Conservation (phyloP, 1,139 yeast genomes). For the Yamadazyma blattariae region DNA sequence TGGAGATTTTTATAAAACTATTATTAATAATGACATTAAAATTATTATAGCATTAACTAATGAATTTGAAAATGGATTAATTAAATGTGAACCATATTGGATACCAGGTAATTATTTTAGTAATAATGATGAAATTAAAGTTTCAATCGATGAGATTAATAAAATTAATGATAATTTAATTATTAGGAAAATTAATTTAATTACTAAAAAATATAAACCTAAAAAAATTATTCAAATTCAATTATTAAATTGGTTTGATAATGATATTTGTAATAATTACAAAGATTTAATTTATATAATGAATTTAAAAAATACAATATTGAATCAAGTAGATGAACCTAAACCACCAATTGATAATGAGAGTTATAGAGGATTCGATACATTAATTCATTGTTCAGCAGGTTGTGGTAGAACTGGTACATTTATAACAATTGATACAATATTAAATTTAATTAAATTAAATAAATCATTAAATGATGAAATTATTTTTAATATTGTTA, state of each 20-base stretch:
- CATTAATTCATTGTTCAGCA: constrained; percentile 82
- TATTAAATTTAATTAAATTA: constrained; percentile 36
- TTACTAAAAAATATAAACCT: constrained; percentile 17
- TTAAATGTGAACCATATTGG: constrained; percentile 59
- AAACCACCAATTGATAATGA: constrained; percentile 8
- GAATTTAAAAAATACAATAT: constrained; percentile 26
- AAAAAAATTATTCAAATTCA: constrained; percentile 44
- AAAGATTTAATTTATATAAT: constrained; percentile 42
- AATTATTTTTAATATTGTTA: constrained; percentile 47
- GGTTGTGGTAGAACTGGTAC: constrained; percentile 95
- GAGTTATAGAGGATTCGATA: constrained; percentile 26
- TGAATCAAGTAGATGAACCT: constrained; percentile 5
- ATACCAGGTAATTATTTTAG: constrained; percentile 43
- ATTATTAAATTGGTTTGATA: constrained; percentile 53
- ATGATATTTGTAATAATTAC: constrained; percentile 39
- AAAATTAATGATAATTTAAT: constrained; percentile 18
- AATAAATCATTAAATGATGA: constrained; percentile 19
- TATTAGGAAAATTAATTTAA: constrained; percentile 35
- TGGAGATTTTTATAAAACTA: constrained; percentile 79
- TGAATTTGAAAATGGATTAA: constrained; percentile 50
- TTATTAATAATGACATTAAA: constrained; percentile 41
- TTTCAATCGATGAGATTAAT: constrained; percentile 22
- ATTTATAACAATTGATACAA: constrained; percentile 70
- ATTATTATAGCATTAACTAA: constrained; percentile 50
- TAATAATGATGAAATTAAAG: constrained; percentile 28